Evolutionary conservation across 768 basidiomycete genomes (phyloP).

Genomic region (Chalciporus chontae): DNA sequence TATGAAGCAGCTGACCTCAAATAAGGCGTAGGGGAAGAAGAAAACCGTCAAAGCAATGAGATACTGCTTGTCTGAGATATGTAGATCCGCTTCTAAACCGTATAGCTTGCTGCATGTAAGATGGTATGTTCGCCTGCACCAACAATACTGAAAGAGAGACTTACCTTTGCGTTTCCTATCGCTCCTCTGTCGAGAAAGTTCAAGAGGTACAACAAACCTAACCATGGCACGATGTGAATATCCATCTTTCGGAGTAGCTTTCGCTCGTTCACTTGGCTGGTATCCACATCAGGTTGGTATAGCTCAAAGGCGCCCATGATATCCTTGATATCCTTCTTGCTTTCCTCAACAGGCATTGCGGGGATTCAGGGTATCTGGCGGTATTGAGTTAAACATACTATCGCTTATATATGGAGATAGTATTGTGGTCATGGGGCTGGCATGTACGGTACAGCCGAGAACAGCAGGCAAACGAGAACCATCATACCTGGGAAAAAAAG

Average conservation of each 20-base stretch:
- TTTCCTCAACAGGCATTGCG: neutral
- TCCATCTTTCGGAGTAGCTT: slow-evolving; percentile 60
- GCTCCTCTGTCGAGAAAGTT: slow-evolving; percentile 63
- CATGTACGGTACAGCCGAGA: neutral
- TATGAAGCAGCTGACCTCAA: slow-evolving; percentile 47
- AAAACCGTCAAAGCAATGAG: slow-evolving; percentile 68
- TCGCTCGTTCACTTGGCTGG: slow-evolving; percentile 50
- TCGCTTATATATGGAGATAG: neutral
- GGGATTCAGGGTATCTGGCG: neutral
- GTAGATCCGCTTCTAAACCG: slow-evolving; percentile 50
- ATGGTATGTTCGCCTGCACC: neutral
- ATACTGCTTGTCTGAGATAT: slow-evolving; percentile 63
- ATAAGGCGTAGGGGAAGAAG: slow-evolving; percentile 70
- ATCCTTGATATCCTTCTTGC: neutral
- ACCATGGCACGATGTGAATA: slow-evolving; percentile 68
- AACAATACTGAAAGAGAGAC: slow-evolving; percentile 4
- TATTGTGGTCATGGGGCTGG: neutral
- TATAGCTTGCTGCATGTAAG: slow-evolving; percentile 46
- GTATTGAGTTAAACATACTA: neutral
- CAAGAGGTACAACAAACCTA: slow-evolving; percentile 68
- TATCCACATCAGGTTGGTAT: slow-evolving; percentile 52
- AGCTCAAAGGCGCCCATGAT: slow-evolving; percentile 13
- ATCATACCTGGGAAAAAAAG: no score
- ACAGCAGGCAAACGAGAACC: no score
- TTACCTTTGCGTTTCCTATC: slow-evolving; percentile 73